A percentile compares a stretch with the other conserved stretches of the same genome.
These are phyloP conservation scores for Magnolia kwangsiensis DNA, from an alignment of 164 flowering plant species.

Conservation along the genomic window DNA sequence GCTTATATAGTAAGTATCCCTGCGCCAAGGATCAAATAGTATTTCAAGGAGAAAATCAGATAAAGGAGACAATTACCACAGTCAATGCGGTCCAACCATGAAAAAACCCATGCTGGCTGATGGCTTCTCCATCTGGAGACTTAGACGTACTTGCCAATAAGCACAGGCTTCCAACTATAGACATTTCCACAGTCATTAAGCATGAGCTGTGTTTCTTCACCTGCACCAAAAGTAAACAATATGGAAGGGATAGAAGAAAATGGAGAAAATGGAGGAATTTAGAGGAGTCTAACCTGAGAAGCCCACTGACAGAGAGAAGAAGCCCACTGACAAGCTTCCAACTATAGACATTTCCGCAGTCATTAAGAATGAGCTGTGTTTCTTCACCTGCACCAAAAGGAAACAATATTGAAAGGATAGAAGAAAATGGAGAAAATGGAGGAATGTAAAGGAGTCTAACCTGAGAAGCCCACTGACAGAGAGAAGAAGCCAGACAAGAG, in stretches of 20 bases:
- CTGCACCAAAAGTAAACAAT: slow-evolving; percentile 28
- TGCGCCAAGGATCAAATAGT: no score
- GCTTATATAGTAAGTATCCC: no score
- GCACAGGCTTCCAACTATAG: no score
- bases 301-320: slow-evolving; percentile 99
- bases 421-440: no score
- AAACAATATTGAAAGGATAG: background rate
- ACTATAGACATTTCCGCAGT: slow-evolving; percentile 82
- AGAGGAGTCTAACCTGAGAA: slow-evolving; percentile 59
- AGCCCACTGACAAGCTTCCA: slow-evolving; percentile 14
- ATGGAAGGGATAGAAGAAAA: background rate
- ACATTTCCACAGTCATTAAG: no score
- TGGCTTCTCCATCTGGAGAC: no score
- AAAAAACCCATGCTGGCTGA: no score
- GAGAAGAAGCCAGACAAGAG: slow-evolving; percentile 91
- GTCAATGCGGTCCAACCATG: no score
- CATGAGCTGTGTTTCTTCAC: slow-evolving; percentile 50
- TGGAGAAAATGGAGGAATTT: no score
- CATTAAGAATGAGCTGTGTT: slow-evolving; percentile 87
- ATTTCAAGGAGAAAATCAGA: no score
- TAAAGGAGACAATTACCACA: no score
- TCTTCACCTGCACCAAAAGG: slow-evolving; percentile 67
- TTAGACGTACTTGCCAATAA: no score
- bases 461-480: slow-evolving; percentile 99
- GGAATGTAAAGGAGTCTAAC: slow-evolving; percentile 26